phyloP scores from a whole-genome alignment of 768 basidiomycete species.

The Tricholoma sp. region DNA sequence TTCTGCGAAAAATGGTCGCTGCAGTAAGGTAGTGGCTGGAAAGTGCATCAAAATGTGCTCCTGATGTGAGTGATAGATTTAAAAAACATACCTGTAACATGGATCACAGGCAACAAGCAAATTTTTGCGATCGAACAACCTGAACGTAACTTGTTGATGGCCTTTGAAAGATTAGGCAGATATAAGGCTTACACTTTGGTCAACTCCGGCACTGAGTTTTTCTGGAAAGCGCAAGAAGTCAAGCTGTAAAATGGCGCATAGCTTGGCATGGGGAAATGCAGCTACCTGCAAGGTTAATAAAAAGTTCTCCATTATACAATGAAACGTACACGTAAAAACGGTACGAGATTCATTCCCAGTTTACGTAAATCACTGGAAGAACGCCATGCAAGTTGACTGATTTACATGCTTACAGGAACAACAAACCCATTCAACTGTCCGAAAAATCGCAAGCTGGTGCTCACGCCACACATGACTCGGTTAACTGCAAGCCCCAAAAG shows the following conservation, averaged over 20 bases:
- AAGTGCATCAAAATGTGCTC: neutral
- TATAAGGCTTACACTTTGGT: constrained; percentile 56
- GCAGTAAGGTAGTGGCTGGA: constrained; percentile 79
- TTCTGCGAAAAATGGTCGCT: constrained; percentile 83
- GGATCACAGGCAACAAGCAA: constrained; percentile 83
- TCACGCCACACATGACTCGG: constrained; percentile 92
- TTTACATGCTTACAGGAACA: neutral
- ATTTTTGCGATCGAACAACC: constrained; percentile 77
- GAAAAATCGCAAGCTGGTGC: constrained; percentile 89
- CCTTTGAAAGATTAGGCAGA: neutral
- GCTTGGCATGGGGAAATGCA: constrained; percentile 95
- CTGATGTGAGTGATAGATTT: neutral
- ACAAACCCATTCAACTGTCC: constrained; percentile 84
- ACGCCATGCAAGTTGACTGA: constrained; percentile 2
- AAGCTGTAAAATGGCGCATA: constrained; percentile 85
- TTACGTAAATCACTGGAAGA: constrained; percentile 72
- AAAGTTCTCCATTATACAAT: neutral
- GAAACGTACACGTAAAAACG: constrained; percentile 81
- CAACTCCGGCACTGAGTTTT: constrained; percentile 59
- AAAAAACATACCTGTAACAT: constrained; percentile 52
- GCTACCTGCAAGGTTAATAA: constrained; percentile 32
- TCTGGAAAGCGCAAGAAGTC: constrained; percentile 55
- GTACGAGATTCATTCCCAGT: constrained; percentile 89
- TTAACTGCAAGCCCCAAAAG: constrained; percentile 40
- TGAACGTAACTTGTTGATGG: constrained; percentile 20